Evolutionary conservation across 768 basidiomycete species (phyloP), one percentile per base, ranked within the genome.

Genomic region (Pleurotus giganteus): DNA sequence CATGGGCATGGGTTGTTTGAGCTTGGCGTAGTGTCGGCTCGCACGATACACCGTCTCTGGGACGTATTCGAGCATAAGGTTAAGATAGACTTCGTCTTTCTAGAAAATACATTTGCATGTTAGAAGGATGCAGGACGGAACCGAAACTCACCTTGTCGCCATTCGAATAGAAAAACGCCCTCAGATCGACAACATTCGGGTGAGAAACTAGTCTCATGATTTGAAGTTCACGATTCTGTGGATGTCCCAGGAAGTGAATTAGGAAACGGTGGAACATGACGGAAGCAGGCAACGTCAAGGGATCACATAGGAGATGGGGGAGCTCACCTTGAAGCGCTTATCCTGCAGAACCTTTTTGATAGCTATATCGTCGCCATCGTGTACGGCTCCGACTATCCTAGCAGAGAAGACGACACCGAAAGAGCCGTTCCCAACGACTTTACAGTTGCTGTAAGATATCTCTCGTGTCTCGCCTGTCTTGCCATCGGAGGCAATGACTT

Each of bases 321-420:
- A 29, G 53, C 82, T 59, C 58, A 95, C 96, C 92, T 99, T 99
- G 89, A 99, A 99, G 62, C 97, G 86, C 82, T 99, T 99, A 78
- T 99, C 97, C 80, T 99, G 97, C 58, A 99, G 74, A 47, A 99
- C 97, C 80, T 98, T 98, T 91, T 99, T 99, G 83, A 99, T 99
- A 47, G 97, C 97, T 66, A 99, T 97, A 62, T 98, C 94, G 56
- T 89, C 89, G 17, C 75, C 76, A 29, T 82, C 83, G 65, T 84
- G 82, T 41, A 79, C 73, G 6, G 79, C 78, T 12, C 78, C 78
- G 47, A 94, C 77, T 53, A 98, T 84, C 73, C 86, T 93, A 56
- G 95, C 96, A 61, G 94, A 92, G 71, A 95, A 98, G 60, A 99
- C 97, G 71, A 99, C 95, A 63, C 97, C 97, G 66, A 99, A 99